These are phyloP conservation scores for Apiotrichum laibachii DNA, from an alignment of 1,284 basidiomycete genomes.

Conservation along the genomic window DNA sequence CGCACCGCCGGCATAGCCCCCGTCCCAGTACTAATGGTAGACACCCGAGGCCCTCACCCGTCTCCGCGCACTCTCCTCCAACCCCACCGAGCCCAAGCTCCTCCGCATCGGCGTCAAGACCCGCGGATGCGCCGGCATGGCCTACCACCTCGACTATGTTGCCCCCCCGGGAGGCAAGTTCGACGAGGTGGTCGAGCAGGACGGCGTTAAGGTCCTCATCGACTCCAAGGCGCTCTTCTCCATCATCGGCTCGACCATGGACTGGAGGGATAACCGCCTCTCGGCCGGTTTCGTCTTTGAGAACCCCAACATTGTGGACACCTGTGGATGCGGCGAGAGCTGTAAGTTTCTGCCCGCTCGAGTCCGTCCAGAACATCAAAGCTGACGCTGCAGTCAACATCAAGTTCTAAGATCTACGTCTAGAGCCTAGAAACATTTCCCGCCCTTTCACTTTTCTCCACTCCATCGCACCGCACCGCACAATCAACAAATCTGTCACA, in stretches of 20 bases:
- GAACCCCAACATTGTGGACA: constrained; percentile 49
- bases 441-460: no score
- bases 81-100: constrained; percentile 65
- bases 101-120: constrained; percentile 94
- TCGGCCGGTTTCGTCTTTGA: constrained; percentile 56
- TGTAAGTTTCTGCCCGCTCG: constrained; percentile 11
- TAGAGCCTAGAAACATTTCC: background rate
- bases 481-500: background rate
- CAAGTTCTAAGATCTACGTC: constrained; percentile 8
- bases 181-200: constrained; percentile 96
- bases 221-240: constrained; percentile 97
- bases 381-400: constrained; percentile 14
- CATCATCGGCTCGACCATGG: constrained; percentile 98
- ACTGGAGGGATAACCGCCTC: constrained; percentile 89
- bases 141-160: constrained; percentile 97
- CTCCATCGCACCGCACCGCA: background rate
- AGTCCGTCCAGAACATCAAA: background rate
- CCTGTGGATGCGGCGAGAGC: constrained; percentile 49
- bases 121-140: constrained; percentile 98
- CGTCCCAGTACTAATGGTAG: constrained; percentile 52
- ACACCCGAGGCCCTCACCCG: constrained; percentile 75
- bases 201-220: constrained; percentile 88
- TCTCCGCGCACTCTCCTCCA: constrained; percentile 63
- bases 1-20: background rate
- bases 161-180: constrained; percentile 79